Evolutionary conservation across 495 filamentous ascomycete species (phyloP).

Genomic region (Aspergillus ostianus): DNA sequence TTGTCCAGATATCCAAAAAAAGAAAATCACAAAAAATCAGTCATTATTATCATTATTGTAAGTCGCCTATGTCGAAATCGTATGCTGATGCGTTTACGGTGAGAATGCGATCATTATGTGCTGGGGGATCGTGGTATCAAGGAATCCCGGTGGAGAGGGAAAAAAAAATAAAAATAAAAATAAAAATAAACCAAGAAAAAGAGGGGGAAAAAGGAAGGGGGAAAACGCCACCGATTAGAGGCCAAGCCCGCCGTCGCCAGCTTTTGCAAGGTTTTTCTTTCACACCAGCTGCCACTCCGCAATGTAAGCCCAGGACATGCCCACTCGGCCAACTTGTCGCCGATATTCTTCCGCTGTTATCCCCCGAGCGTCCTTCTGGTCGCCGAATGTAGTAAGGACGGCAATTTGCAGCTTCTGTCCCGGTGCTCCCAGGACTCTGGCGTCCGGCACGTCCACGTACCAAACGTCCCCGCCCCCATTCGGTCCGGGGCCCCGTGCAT

Average conservation of each 20-base stretch:
- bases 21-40: too few relatives aligned
- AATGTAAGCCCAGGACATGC: constrained; percentile 61
- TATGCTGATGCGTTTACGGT: not conserved
- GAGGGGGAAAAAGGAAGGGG: not conserved
- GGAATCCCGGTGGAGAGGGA: not conserved
- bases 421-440: constrained; percentile 61
- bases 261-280: not conserved
- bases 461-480: constrained; percentile 66
- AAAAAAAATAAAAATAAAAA: too few relatives aligned
- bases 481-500: constrained; percentile 36
- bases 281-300: constrained; percentile 68
- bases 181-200: not conserved
- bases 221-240: constrained; percentile 3
- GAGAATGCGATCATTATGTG: not conserved
- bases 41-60: constrained; percentile 9
- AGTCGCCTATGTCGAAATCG: not conserved
- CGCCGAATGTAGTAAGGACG: constrained; percentile 58
- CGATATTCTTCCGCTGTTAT: constrained; percentile 65
- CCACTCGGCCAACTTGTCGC: constrained; percentile 55
- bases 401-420: constrained; percentile 65
- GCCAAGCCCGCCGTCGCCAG: constrained; percentile 3
- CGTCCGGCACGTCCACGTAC: constrained; percentile 68
- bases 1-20: not conserved
- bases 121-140: not conserved
- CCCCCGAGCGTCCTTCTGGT: constrained; percentile 64